phyloP scores from a whole-genome alignment of 179 eudicot species.

The Pouteria campechiana region DNA sequence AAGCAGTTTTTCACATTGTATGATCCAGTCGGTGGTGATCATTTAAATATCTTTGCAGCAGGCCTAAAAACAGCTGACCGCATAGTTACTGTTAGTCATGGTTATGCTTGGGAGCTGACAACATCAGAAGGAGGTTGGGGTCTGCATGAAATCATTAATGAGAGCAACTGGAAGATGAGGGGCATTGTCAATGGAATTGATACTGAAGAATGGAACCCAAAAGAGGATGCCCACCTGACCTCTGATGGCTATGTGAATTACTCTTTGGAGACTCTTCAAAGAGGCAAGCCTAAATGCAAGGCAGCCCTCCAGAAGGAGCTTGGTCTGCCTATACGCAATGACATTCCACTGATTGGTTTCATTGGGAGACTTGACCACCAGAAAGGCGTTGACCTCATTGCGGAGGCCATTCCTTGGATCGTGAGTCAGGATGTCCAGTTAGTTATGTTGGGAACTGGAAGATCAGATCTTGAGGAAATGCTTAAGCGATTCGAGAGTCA shows the following conservation, averaged over 20 bases:
- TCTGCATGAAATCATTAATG: slow-evolving; percentile 62
- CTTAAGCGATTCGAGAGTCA: slow-evolving; percentile 60
- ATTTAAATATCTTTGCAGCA: slow-evolving; percentile 86
- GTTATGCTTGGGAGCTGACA: slow-evolving; percentile 91
- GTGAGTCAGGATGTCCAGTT: slow-evolving; percentile 71
- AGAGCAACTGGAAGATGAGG: slow-evolving; percentile 79
- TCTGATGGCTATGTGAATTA: slow-evolving; percentile 81
- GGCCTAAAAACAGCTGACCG: slow-evolving; percentile 88
- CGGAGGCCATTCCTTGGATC: slow-evolving; percentile 92
- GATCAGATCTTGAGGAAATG: slow-evolving; percentile 75
- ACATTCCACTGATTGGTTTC: slow-evolving; percentile 78
- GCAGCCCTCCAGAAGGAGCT: slow-evolving; percentile 82
- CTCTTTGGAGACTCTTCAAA: slow-evolving; percentile 49
- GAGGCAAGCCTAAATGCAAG: slow-evolving; percentile 80
- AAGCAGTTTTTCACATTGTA: slow-evolving; percentile 57
- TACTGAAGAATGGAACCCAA: slow-evolving; percentile 79
- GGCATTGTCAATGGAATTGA: slow-evolving; percentile 96
- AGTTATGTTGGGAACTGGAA: slow-evolving; percentile 82
- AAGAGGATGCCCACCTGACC: slow-evolving; percentile 47
- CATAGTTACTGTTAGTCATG: slow-evolving; percentile 87
- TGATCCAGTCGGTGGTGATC: slow-evolving; percentile 93
- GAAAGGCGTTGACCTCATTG: slow-evolving; percentile 89
- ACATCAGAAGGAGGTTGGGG: slow-evolving; percentile 98
- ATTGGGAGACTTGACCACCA: slow-evolving; percentile 85
- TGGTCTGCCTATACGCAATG: slow-evolving; percentile 53